Conservation (phyloP, 306 rosid genomes). For the Casuarina glauca region DNA sequence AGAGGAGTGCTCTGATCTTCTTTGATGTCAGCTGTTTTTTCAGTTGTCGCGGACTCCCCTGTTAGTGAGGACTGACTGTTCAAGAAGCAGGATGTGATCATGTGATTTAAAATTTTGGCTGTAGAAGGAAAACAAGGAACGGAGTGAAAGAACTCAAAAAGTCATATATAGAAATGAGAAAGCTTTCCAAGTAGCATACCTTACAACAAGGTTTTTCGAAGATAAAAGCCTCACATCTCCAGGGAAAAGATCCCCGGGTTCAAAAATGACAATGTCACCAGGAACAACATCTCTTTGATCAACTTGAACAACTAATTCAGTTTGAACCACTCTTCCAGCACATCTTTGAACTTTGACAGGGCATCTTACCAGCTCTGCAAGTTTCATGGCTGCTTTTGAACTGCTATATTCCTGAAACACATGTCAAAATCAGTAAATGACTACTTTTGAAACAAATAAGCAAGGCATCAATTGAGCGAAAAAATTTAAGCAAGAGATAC, state of each 20-base stretch:
- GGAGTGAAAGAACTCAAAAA: constrained; percentile 17
- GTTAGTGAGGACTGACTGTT: constrained; percentile 91
- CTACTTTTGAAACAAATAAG: constrained; percentile 1
- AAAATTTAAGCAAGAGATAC: constrained; percentile 35
- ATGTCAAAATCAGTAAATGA: background rate
- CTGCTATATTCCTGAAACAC: constrained; percentile 67
- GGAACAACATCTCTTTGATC: constrained; percentile 87
- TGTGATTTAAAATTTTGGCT: constrained; percentile 11
- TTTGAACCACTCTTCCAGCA: constrained; percentile 79
- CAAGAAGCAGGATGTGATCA: constrained; percentile 35
- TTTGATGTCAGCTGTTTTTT: constrained; percentile 63
- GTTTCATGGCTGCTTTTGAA: constrained; percentile 86
- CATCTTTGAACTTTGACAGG: constrained; percentile 87
- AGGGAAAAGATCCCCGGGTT: constrained; percentile 88
- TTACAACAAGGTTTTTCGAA: constrained; percentile 80
- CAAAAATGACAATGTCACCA: constrained; percentile 83
- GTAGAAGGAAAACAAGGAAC: constrained; percentile 13
- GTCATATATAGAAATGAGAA: constrained; percentile 16
- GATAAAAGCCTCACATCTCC: constrained; percentile 78
- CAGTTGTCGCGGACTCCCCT: constrained; percentile 71
- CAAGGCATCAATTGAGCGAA: background rate
- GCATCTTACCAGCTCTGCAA: constrained; percentile 63
- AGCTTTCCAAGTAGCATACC: constrained; percentile 39
- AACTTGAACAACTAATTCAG: constrained; percentile 69
- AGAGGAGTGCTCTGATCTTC: constrained; percentile 65